Evolutionary conservation across 2,329 filamentous ascomycete genomes (phyloP).

Genomic region (Aspergillus novofumigatus): DNA sequence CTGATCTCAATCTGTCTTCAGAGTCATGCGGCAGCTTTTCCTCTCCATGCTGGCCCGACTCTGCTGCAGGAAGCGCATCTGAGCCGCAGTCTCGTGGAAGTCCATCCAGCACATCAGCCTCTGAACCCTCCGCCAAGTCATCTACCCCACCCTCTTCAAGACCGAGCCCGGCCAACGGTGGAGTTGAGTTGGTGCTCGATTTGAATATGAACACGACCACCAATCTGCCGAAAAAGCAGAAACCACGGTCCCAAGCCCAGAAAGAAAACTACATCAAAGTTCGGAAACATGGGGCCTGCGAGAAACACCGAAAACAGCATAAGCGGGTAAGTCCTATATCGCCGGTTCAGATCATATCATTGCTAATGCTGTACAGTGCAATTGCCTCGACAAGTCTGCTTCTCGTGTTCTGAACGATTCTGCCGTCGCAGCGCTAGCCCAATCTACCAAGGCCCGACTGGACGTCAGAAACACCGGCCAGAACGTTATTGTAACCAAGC

Average conservation of each 20-base stretch:
- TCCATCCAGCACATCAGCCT: slow-evolving; percentile 16
- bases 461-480: neutral
- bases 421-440: slow-evolving; percentile 7
- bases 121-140: slow-evolving; percentile 8
- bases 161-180: slow-evolving; percentile 17
- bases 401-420: slow-evolving; percentile 16
- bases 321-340: slow-evolving; percentile 29
- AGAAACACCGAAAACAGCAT: slow-evolving; percentile 43
- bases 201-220: slow-evolving; percentile 42
- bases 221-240: slow-evolving; percentile 41
- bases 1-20: slow-evolving; percentile 23
- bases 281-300: slow-evolving; percentile 40
- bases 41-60: slow-evolving; percentile 30
- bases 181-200: slow-evolving; percentile 39
- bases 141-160: slow-evolving; percentile 14
- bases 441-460: slow-evolving; percentile 1
- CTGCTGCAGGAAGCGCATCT: slow-evolving; percentile 23
- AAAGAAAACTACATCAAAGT: slow-evolving; percentile 43
- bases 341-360: neutral
- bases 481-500: neutral
- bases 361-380: slow-evolving; percentile 30
- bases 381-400: slow-evolving; percentile 36
- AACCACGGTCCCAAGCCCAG: slow-evolving; percentile 39
- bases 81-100: slow-evolving; percentile 19
- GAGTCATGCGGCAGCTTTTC: slow-evolving; percentile 30